Evolutionary conservation across 306 rosid species (phyloP).

Genomic region (Cucumis hystrix): DNA sequence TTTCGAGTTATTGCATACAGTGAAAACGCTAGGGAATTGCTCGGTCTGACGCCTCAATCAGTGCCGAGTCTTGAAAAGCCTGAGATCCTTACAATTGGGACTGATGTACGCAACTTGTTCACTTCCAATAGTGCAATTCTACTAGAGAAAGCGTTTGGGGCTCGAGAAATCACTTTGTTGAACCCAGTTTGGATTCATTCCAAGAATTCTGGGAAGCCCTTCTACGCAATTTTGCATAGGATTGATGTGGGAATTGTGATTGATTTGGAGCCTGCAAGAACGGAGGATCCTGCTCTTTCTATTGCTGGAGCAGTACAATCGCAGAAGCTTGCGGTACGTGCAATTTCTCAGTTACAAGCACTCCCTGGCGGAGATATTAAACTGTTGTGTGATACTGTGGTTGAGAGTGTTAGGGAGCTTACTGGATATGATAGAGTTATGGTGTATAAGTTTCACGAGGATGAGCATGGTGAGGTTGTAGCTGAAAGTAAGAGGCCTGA

Average conservation of each 20-base stretch:
- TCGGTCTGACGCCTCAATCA: slow-evolving; percentile 58
- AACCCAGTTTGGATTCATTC: slow-evolving; percentile 95
- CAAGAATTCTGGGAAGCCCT: slow-evolving; percentile 58
- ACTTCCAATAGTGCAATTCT: slow-evolving; percentile 29
- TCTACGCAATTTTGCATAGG: slow-evolving; percentile 80
- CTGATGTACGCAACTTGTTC: slow-evolving; percentile 58
- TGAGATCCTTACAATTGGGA: slow-evolving; percentile 31
- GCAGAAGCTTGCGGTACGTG: slow-evolving; percentile 88
- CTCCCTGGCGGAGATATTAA: slow-evolving; percentile 85
- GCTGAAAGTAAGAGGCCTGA: slow-evolving; percentile 77
- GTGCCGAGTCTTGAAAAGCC: slow-evolving; percentile 48
- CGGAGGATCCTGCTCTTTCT: slow-evolving; percentile 88
- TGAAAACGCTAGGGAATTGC: slow-evolving; percentile 74
- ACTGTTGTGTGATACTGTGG: slow-evolving; percentile 67
- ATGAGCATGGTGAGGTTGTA: slow-evolving; percentile 95
- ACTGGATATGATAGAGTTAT: slow-evolving; percentile 87
- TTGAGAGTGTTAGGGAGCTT: slow-evolving; percentile 66
- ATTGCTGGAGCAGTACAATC: slow-evolving; percentile 97
- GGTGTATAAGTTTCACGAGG: slow-evolving; percentile 97
- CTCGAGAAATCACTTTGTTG: slow-evolving; percentile 70
- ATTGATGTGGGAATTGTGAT: slow-evolving; percentile 79
- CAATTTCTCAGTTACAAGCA: slow-evolving; percentile 71
- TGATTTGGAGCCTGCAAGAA: slow-evolving; percentile 81
- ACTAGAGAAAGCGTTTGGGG: slow-evolving; percentile 67
- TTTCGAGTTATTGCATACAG: slow-evolving; percentile 48